These are phyloP conservation scores for Geoglossum cookeanum DNA, from an alignment of 2,329 filamentous ascomycete species.

Conservation along the genomic window DNA sequence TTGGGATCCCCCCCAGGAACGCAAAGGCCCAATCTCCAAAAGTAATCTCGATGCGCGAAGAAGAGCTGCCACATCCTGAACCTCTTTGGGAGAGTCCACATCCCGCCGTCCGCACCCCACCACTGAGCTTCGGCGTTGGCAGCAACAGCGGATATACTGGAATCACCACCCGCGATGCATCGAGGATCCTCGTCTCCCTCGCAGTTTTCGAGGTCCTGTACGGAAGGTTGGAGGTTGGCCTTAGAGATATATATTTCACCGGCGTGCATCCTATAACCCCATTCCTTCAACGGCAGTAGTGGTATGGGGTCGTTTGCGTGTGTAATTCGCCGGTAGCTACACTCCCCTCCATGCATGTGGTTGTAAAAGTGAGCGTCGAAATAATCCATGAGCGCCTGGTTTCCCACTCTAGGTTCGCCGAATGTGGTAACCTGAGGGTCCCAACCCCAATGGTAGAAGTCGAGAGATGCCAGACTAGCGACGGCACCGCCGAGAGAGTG, in stretches of 20 bases:
- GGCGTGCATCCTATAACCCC: slow-evolving; percentile 70
- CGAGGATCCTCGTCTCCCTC: slow-evolving; percentile 47
- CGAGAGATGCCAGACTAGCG: slow-evolving; percentile 67
- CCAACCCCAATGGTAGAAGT: slow-evolving; percentile 62
- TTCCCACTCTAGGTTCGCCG: slow-evolving; percentile 57
- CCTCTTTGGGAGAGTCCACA: slow-evolving; percentile 26
- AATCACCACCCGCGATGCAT: slow-evolving; percentile 43
- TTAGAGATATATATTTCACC: slow-evolving; percentile 79
- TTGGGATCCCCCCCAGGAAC: slow-evolving; percentile 58
- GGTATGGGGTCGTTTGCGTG: slow-evolving; percentile 79
- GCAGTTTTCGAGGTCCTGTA: slow-evolving; percentile 53
- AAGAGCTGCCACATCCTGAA: slow-evolving; percentile 82
- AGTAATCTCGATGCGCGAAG: slow-evolving; percentile 90
- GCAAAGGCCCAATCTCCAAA: slow-evolving; percentile 82
- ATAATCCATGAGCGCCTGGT: slow-evolving; percentile 31
- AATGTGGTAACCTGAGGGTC: slow-evolving; percentile 70
- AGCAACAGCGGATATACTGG: too few species aligned
- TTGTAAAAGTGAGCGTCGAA: slow-evolving; percentile 31
- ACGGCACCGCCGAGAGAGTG: slow-evolving; percentile 89
- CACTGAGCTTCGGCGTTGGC: slow-evolving; percentile 1
- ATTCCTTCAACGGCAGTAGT: slow-evolving; percentile 65
- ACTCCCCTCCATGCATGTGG: slow-evolving; percentile 14
- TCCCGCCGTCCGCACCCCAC: slow-evolving; percentile 8
- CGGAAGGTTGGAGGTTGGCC: slow-evolving; percentile 43
- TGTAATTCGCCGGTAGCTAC: slow-evolving; percentile 60